Evolutionary conservation across 2,329 filamentous ascomycete species (phyloP).

Genomic region (Monosporascus cannonballus): DNA sequence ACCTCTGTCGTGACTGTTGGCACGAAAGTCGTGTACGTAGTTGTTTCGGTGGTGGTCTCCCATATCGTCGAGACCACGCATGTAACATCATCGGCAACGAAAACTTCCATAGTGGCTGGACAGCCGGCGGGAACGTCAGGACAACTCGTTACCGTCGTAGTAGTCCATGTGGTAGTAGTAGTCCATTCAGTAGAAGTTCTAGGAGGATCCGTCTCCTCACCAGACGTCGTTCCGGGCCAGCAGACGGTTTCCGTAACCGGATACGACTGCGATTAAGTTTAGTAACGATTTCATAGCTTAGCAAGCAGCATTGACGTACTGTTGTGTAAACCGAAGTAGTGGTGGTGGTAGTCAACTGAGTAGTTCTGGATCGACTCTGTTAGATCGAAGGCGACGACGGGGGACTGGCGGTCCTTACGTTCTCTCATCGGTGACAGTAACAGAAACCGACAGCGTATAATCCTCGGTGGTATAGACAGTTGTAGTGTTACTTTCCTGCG

Average conservation of each 20-base stretch:
- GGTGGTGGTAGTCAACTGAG: slow-evolving; percentile 2
- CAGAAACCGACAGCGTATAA: slow-evolving; percentile 3
- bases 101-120: background rate
- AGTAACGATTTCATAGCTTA: background rate
- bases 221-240: background rate
- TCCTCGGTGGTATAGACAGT: slow-evolving; percentile 6
- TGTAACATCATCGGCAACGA: background rate
- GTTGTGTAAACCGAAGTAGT: background rate
- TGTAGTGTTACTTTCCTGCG: slow-evolving; percentile 7
- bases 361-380: background rate
- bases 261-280: background rate
- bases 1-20: slow-evolving; percentile 1
- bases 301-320: background rate
- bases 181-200: slow-evolving; percentile 1
- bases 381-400: background rate
- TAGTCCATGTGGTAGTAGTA: slow-evolving; percentile 1
- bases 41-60: slow-evolving; percentile 5
- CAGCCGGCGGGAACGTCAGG: background rate
- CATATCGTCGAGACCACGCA: background rate
- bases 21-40: slow-evolving; percentile 1
- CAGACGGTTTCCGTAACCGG: background rate
- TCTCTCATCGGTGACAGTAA: slow-evolving; percentile 6
- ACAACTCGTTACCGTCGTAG: background rate
- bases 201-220: no score
- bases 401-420: background rate